Evolutionary conservation across 2,329 filamentous ascomycete genomes (phyloP), one percentile per base, ranked within the genome.

Genomic region (Fusarium dimerum): DNA sequence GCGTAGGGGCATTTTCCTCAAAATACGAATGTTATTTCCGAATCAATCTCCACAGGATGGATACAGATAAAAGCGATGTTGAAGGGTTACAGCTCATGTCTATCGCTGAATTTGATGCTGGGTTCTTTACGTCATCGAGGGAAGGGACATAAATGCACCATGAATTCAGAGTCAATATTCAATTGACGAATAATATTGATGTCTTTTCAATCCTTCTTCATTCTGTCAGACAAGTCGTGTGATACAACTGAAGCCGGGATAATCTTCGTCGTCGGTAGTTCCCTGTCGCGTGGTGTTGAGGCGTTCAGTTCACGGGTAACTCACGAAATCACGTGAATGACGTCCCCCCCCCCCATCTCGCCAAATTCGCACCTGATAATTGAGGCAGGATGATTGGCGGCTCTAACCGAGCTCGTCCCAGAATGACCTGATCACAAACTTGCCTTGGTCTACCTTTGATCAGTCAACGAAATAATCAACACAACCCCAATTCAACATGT

Each of bases 1-100:
- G 55, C 91, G 86, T 59, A 95, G 76, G 15, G 79, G 81, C 88
- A 92, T 92, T 17, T 26, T 26, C 7, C 20, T 26, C 20, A 26
- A 36, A 10, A 4, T 12, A 36, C 11, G 10, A 36, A 36, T 36
- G 11, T 36, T 36, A 12, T 36, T 12, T 36, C 13, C 32, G 32
- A 36, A 36, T 12, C 32, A 15, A 7, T 26, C 7, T 7, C 20
- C 20, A 36, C 32, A 9, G 11, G 32, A 3, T 12, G 9, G 13
- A 9, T 10, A 36, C 32, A 36, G 32, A 36, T 10, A 9, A 36
- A 36, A 36, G 32, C 32, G 32, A 36, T 36, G 10, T 36, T 15
- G 13, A 9, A 12, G 9, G 5, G 32, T 36, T 36, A 9, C 32
- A 15, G 32, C 13, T 36, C 32, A 36, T 36, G 13, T 36, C 32